Evolutionary conservation across 257 asterid species (phyloP), one percentile per base, ranked within the genome.

Genomic region (Solanum paucissectum): DNA sequence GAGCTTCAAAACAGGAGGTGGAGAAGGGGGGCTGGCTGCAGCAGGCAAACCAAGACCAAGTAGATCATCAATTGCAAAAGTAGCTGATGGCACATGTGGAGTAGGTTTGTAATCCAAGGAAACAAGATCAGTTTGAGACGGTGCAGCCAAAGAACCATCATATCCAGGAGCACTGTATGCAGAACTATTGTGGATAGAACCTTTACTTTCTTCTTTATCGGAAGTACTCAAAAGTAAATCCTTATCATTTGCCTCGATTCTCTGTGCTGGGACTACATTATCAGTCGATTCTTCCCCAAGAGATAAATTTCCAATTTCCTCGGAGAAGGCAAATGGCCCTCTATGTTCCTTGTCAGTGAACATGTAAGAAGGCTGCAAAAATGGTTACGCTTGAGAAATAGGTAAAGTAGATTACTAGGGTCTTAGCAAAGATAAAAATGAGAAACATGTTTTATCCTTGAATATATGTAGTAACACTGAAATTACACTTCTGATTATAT

Each of bases 301-400:
- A 25, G 99, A 91, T 75, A 97, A 89, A 89, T 92, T 94, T 46
- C 95, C 95, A 18, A 94, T 91, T 87, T 96, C 99, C 90, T 97
- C 99, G 3, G 98, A 91, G 91, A 97, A 97, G 68, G 98, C 99
- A 82, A 95, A 96, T 72, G 99, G 98, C 87, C 99, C 99, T 94
- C 99, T 92, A 91, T 97, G 92, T 88, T 95, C 99, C 90, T 97
- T 97, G 88, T 97, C 99, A 14, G 98, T 97, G 93, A 97, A 97
- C 99, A 95, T 93, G 93, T 96, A 97, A 23, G 99, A 96, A 55
- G 99, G 99, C 99, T 97, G 95, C 93, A 94, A 89, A 88, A 85
- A 75, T 86, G 16, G 37, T 29, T 29, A 82, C 11, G 32, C 60
- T 81, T 76, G 58, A 38, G 36, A 76, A 76, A 40, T 12, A n/a